Evolutionary conservation across 2,329 filamentous ascomycete species (phyloP), one percentile per base, ranked within the genome.

Genomic region (Diaporthe australafricana): DNA sequence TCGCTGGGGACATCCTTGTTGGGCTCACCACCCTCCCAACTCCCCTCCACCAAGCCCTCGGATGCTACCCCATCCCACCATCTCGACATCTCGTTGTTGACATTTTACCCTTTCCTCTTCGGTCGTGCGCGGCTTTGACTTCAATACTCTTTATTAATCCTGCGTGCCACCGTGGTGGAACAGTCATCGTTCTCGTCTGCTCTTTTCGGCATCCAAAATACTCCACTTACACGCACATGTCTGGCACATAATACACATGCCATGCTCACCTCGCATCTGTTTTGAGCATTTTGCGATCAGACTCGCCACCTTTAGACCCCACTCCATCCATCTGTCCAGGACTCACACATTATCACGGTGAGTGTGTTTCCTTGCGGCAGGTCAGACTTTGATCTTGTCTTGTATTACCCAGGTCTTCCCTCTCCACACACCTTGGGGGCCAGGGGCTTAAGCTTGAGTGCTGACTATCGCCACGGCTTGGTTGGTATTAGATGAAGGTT

Each of bases 191-290:
- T 65, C 56, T 68, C 30, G 27, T 50, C 45, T 72, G 62, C 72
- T 42, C 57, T 22, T 69, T 60, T 32, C 57, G 60, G 70, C 70
- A 50, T 48, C 32, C 48, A 42, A 38, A 22, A n/a, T 53, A 52
- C 47, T 45, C 56, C 57, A 62, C 57, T 67, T 66, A 73, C 55
- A 65, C 60, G 14, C 60, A 67, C 68, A 71, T 71, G 56, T 57
- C 56, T 70, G 72, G 56, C 40, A 50, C 60, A 65, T 67, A 74
- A 50, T n/a, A n/a, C n/a, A n/a, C n/a, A n/a, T n/a, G n/a, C 50
- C 65, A 50, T 74, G 68, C 73, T 68, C 71, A 25, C 65, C 50
- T 74, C 70, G 74, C 78, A 76, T 70, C 3, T 52, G 35, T 30
- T 60, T 60, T 20, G 42, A 35, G 20, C 45, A 40, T 42, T 67